These are phyloP conservation scores for Stagonosporopsis vannaccii DNA, from an alignment of 2,329 filamentous ascomycete species.

Conservation along the genomic window DNA sequence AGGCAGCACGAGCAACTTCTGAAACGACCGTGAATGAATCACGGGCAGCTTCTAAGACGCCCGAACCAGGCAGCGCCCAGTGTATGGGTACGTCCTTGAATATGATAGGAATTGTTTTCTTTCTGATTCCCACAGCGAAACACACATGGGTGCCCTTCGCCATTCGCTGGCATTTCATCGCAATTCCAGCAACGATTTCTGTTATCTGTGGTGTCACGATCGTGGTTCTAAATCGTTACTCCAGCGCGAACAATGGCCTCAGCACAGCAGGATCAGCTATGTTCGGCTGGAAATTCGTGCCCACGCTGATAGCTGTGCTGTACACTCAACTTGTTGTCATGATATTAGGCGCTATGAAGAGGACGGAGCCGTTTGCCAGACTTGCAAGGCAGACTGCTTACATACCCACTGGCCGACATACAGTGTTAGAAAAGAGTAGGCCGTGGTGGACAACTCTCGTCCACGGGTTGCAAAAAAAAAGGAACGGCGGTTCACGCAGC, in stretches of 20 bases:
- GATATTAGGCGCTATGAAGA: constrained; percentile 29
- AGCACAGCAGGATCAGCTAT: neutral
- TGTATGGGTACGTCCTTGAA: too few relatives aligned
- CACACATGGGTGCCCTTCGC: neutral
- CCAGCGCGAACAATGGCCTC: neutral
- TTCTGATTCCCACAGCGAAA: neutral
- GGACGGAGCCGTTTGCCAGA: constrained; percentile 30
- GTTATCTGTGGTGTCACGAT: neutral
- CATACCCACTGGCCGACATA: constrained; percentile 22
- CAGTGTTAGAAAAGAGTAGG: constrained; percentile 22
- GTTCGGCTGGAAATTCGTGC: constrained; percentile 34
- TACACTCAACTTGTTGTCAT: constrained; percentile 30
- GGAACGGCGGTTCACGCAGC: constrained; percentile 2
- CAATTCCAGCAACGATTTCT: neutral
- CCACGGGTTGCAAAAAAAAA: constrained; percentile 14
- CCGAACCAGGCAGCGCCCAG: too few relatives aligned
- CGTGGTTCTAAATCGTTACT: neutral
- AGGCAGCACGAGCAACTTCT: too few relatives aligned
- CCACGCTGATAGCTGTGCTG: constrained; percentile 31
- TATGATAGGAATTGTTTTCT: too few relatives aligned
- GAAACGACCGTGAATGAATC: too few relatives aligned
- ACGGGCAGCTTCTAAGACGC: too few relatives aligned
- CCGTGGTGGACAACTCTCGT: constrained; percentile 14
- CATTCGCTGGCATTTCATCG: neutral
- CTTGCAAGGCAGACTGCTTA: constrained; percentile 21